Evolutionary conservation across 2,329 filamentous ascomycete genomes (phyloP).

Genomic region (Paracoccidioides brasiliensis): DNA sequence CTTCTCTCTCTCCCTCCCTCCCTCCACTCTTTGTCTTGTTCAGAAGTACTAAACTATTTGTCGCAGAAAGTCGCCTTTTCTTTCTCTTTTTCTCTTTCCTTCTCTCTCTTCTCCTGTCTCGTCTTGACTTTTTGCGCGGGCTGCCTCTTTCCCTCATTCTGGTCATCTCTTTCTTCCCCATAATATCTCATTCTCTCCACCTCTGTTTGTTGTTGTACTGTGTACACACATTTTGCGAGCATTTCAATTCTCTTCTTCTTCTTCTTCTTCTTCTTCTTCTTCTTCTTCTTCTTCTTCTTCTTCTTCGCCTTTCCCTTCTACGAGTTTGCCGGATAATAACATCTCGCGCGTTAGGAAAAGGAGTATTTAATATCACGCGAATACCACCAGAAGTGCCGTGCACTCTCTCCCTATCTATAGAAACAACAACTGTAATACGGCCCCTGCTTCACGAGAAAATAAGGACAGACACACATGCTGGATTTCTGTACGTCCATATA

Average conservation of each 20-base stretch:
- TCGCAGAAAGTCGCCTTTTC: not conserved
- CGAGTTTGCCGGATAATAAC: not conserved
- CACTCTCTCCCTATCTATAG: not conserved
- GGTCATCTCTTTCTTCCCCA: not conserved
- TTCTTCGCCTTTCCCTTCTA: not conserved
- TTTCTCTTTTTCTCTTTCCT: not conserved
- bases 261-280: not conserved
- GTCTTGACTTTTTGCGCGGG: not conserved
- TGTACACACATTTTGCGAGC: not conserved
- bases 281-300: not conserved
- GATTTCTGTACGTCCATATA: not conserved
- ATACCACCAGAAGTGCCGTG: not conserved
- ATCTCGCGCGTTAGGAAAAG: not conserved
- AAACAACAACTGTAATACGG: not conserved
- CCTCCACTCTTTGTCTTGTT: not conserved
- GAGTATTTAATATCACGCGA: not conserved
- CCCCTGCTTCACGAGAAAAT: not conserved
- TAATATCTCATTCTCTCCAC: not conserved
- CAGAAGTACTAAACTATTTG: not conserved
- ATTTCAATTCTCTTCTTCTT: not conserved
- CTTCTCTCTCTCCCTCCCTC: too few species aligned
- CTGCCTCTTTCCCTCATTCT: constrained; percentile 3
- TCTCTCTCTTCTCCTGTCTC: not conserved
- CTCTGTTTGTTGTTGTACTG: not conserved
- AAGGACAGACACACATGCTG: not conserved